These are phyloP conservation scores for Erysimum cheiri DNA, from an alignment of 441 rosid species.

Conservation along the genomic window DNA sequence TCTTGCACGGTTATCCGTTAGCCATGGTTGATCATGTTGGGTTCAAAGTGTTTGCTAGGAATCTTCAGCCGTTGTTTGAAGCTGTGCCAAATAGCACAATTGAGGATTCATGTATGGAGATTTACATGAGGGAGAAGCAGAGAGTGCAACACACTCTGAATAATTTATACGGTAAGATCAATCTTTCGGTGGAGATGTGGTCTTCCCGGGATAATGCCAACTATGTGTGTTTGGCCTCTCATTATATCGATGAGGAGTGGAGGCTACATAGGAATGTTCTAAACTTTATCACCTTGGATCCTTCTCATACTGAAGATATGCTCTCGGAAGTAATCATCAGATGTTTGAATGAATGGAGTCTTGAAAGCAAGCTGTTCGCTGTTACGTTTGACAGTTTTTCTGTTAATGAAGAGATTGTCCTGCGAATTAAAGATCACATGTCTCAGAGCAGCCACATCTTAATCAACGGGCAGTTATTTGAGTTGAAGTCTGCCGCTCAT, in stretches of 20 bases:
- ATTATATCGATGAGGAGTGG: conserved; percentile 88
- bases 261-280: conserved; percentile 76
- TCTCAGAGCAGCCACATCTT: conserved; percentile 62
- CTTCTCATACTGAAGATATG: conserved; percentile 83
- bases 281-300: conserved; percentile 79
- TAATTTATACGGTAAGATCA: conserved; percentile 77
- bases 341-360: conserved; percentile 85
- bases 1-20: conserved; percentile 81
- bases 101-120: conserved; percentile 76
- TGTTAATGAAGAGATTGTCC: conserved; percentile 66
- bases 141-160: conserved; percentile 65
- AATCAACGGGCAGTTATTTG: conserved; percentile 71
- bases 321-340: conserved; percentile 81
- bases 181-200: conserved; percentile 87
- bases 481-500: conserved; percentile 78
- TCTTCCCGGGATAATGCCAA: conserved; percentile 64
- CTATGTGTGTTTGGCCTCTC: conserved; percentile 75
- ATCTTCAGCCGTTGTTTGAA: conserved; percentile 92
- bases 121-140: conserved; percentile 81
- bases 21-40: conserved; percentile 90
- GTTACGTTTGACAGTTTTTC: conserved; percentile 74
- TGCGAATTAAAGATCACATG: conserved; percentile 66
- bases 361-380: conserved; percentile 85
- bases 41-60: conserved; percentile 84
- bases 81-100: conserved; percentile 60